phyloP scores from a whole-genome alignment of 1,139 yeast species.

The Arxiozyma slooffiae region DNA sequence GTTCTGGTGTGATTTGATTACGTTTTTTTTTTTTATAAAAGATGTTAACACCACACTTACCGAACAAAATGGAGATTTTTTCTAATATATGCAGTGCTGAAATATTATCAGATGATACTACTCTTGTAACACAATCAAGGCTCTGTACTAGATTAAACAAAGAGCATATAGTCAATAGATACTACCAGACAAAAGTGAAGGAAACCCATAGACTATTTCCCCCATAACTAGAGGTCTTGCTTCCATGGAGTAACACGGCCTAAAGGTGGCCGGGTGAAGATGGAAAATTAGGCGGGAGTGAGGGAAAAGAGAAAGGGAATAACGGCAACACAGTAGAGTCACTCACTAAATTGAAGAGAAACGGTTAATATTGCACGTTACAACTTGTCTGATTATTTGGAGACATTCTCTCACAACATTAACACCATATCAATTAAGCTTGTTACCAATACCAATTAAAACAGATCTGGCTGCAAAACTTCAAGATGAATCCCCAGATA shows the following conservation, averaged over 20 bases:
- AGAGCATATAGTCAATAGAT: not conserved
- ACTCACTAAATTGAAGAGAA: too few species aligned
- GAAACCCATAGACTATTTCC: too few species aligned
- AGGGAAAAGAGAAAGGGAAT: too few species aligned
- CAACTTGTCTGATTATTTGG: too few species aligned
- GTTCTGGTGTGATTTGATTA: conserved; percentile 16
- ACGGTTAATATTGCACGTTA: too few species aligned
- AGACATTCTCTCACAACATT: too few species aligned
- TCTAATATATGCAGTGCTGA: not conserved
- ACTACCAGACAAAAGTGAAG: not conserved
- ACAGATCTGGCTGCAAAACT: too few species aligned
- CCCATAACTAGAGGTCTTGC: not conserved
- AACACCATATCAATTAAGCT: too few species aligned
- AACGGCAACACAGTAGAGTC: too few species aligned
- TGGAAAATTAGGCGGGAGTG: too few species aligned
- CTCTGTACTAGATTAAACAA: not conserved
- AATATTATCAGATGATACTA: not conserved
- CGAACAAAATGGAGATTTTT: too few species aligned
- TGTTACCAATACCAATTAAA: too few species aligned
- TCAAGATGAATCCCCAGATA: not conserved
- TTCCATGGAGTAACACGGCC: not conserved
- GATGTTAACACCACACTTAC: not conserved
- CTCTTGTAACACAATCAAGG: not conserved
- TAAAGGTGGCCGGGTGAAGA: not conserved
- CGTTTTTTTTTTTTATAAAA: conserved; percentile 4